phyloP scores from a whole-genome alignment of 305 asterid species.

The Fraxinus nigra region DNA sequence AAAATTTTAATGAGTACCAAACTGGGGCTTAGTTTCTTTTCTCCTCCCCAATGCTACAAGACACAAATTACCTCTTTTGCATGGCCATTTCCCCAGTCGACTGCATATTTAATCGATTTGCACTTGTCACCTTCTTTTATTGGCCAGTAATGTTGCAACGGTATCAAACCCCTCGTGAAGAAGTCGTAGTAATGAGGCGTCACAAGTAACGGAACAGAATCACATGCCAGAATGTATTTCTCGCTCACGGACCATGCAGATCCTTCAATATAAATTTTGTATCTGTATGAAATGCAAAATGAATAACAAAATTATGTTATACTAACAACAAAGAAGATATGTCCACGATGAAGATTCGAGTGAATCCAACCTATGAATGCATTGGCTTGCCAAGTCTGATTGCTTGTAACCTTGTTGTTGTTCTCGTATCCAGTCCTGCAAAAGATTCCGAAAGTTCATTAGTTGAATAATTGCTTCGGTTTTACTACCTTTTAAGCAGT shows the following conservation, averaged over 20 bases:
- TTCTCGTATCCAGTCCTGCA: constrained; percentile 83
- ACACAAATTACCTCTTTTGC: constrained; percentile 50
- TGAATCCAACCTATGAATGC: constrained; percentile 46
- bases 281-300: constrained; percentile 39
- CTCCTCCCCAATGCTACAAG: neutral
- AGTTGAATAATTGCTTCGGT: neutral
- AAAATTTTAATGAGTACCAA: too few species aligned
- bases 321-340: neutral
- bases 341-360: neutral
- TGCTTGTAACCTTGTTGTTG: constrained; percentile 65
- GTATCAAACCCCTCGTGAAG: constrained; percentile 74
- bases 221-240: constrained; percentile 86
- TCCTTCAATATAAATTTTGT: constrained; percentile 91
- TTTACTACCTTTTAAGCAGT: neutral
- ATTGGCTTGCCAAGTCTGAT: constrained; percentile 84
- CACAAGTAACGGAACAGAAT: constrained; percentile 65
- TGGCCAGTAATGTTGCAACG: constrained; percentile 91
- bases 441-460: neutral
- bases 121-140: constrained; percentile 72
- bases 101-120: constrained; percentile 80
- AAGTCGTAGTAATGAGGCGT: constrained; percentile 80
- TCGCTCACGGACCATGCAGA: constrained; percentile 95
- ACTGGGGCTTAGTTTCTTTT: neutral
- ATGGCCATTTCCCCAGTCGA: constrained; percentile 82
- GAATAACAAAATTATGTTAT: neutral